These are phyloP conservation scores for Luvunga scandens DNA, from an alignment of 345 rosid genomes.

Conservation along the genomic window DNA sequence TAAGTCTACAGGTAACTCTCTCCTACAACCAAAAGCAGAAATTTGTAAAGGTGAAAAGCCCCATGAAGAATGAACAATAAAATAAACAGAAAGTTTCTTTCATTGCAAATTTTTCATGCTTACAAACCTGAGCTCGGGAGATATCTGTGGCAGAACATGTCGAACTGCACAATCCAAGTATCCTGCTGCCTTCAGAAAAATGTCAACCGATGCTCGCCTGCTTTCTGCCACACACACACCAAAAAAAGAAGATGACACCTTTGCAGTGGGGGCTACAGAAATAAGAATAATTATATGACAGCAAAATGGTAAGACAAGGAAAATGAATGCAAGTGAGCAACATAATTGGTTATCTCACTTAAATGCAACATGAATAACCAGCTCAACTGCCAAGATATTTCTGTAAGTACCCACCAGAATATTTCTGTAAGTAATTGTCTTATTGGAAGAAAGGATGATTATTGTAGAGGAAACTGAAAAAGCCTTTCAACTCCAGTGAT, in stretches of 20 bases:
- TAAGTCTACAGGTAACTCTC: constrained; percentile 88
- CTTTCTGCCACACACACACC: constrained; percentile 45
- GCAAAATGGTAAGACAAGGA: background rate
- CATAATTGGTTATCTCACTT: background rate
- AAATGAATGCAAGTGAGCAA: constrained; percentile 2
- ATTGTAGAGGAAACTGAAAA: background rate
- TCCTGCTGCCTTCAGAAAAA: constrained; percentile 97
- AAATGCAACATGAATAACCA: background rate
- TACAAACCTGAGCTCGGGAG: constrained; percentile 68
- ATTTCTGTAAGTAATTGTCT: background rate
- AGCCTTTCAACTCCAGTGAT: background rate
- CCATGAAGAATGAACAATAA: constrained; percentile 3
- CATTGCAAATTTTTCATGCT: constrained; percentile 9
- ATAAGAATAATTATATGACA: constrained; percentile 1
- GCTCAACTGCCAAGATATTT: background rate
- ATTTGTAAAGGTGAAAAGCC: constrained; percentile 11
- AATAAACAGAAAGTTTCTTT: constrained; percentile 4
- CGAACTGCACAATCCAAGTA: constrained; percentile 90
- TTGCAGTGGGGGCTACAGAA: background rate
- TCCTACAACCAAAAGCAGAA: constrained; percentile 44
- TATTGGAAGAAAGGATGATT: background rate
- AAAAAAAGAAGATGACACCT: constrained; percentile 13
- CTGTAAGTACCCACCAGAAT: background rate
- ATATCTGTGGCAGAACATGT: constrained; percentile 84
- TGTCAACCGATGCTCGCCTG: constrained; percentile 81